Conservation (phyloP, 2,329 filamentous ascomycete species). For the Colletotrichum eleusines region DNA sequence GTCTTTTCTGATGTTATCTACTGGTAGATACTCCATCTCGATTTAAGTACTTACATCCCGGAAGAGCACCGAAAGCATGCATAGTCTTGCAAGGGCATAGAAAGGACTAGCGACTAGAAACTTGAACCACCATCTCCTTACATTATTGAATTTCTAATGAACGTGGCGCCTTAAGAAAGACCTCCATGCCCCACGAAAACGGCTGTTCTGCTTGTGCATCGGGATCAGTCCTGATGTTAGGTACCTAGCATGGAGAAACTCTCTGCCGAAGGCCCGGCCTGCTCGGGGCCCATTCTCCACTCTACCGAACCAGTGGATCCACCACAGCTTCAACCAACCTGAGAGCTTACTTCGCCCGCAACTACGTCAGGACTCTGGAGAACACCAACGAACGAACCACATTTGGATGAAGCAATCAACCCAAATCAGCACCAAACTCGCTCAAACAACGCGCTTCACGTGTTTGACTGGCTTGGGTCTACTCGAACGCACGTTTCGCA, state of each 20-base stretch:
- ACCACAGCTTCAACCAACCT: constrained; percentile 27
- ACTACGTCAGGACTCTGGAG: constrained; percentile 31
- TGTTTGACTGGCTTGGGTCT: background rate
- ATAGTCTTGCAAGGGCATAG: background rate
- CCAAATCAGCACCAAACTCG: background rate
- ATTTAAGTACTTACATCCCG: too few species aligned
- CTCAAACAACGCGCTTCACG: background rate
- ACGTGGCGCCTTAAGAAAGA: too few species aligned
- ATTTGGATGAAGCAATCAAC: background rate
- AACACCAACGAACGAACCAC: constrained; percentile 1
- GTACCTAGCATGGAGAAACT: constrained; percentile 29
- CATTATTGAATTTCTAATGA: background rate
- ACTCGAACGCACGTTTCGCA: background rate
- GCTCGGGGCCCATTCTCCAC: constrained; percentile 4
- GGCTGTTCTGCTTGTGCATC: background rate
- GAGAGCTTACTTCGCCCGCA: constrained; percentile 17
- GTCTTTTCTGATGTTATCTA: background rate
- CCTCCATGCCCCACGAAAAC: too few species aligned
- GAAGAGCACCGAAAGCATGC: background rate
- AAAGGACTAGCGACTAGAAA: background rate
- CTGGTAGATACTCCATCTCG: too few species aligned
- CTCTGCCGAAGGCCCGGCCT: constrained; percentile 27
- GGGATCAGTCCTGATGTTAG: background rate
- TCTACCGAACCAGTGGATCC: constrained; percentile 21
- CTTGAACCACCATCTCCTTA: background rate